A percentile compares a stretch with the other conserved stretches of the same genome.
Conservation (phyloP, 2,329 filamentous ascomycete genomes). For the Aspergillus sp. region DNA sequence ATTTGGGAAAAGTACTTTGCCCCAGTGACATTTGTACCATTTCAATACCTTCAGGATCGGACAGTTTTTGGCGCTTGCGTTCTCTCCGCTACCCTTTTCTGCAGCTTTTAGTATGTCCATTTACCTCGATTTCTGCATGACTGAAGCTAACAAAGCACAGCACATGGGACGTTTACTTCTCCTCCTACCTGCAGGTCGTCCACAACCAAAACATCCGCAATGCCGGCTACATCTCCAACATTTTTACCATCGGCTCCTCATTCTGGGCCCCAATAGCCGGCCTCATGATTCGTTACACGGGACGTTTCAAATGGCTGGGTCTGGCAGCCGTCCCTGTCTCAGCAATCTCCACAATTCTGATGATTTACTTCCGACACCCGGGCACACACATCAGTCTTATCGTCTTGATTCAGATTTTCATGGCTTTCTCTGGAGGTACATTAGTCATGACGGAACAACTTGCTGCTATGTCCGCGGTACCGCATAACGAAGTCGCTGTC, state of each 20-base stretch:
- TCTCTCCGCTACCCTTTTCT: conserved; percentile 11
- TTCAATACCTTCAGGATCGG: conserved; percentile 35
- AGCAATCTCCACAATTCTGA: conserved; percentile 44
- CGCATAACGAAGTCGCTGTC: conserved; percentile 48
- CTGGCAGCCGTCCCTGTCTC: conserved; percentile 45
- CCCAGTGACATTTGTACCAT: conserved; percentile 19
- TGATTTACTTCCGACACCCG: conserved; percentile 48
- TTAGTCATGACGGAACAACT: conserved; percentile 49
- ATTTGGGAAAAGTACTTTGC: conserved; percentile 49
- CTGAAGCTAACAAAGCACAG: background rate
- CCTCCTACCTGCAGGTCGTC: conserved; percentile 33
- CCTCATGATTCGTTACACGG: conserved; percentile 41
- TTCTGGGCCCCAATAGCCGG: conserved; percentile 50
- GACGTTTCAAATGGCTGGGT: conserved; percentile 46
- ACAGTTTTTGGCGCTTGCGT: conserved; percentile 23
- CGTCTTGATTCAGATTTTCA: conserved; percentile 51
- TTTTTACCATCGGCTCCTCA: conserved; percentile 47
- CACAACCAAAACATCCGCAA: conserved; percentile 23
- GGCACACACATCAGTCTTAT: conserved; percentile 42
- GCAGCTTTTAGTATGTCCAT: background rate
- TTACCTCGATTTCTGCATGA: conserved; percentile 9
- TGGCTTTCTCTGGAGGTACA: conserved; percentile 47
- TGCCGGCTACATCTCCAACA: conserved; percentile 40
- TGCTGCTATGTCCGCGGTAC: conserved; percentile 45
- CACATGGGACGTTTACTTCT: conserved; percentile 28